phyloP scores from a whole-genome alignment of 306 rosid species.

The Vigna nakashimae region DNA sequence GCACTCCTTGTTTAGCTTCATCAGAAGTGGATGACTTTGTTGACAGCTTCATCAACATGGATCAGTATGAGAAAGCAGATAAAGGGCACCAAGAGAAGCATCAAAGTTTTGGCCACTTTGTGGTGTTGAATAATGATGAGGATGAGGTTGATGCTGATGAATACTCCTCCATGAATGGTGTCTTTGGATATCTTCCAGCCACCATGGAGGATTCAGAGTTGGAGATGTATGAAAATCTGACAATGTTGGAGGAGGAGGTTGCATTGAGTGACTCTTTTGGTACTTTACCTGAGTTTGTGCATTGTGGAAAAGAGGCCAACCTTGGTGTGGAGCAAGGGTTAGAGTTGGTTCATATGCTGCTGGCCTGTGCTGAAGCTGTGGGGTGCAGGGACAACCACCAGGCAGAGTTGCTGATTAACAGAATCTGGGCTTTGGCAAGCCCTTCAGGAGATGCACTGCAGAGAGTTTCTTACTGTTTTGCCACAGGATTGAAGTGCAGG shows the following conservation, averaged over 20 bases:
- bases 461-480: slow-evolving; percentile 69
- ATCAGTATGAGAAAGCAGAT: slow-evolving; percentile 49
- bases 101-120: slow-evolving; percentile 45
- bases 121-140: slow-evolving; percentile 40
- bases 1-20: slow-evolving; percentile 60
- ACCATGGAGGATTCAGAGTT: slow-evolving; percentile 36
- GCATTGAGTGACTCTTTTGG: slow-evolving; percentile 43
- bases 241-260: slow-evolving; percentile 53
- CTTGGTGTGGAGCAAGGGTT: slow-evolving; percentile 70
- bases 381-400: slow-evolving; percentile 73
- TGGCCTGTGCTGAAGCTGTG: slow-evolving; percentile 87
- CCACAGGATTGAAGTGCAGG: slow-evolving; percentile 69
- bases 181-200: slow-evolving; percentile 39
- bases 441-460: slow-evolving; percentile 78
- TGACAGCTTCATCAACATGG: slow-evolving; percentile 80
- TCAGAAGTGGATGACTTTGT: slow-evolving; percentile 78
- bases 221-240: slow-evolving; percentile 42
- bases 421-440: slow-evolving; percentile 60
- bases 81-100: slow-evolving; percentile 47
- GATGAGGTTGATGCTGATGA: slow-evolving; percentile 42
- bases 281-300: slow-evolving; percentile 38
- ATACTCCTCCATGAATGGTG: slow-evolving; percentile 38
- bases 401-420: slow-evolving; percentile 59
- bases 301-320: slow-evolving; percentile 47
- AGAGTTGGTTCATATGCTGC: slow-evolving; percentile 72